phyloP scores from a whole-genome alignment of 2,329 filamentous ascomycete species.

The Tolypocladium inflatum region DNA sequence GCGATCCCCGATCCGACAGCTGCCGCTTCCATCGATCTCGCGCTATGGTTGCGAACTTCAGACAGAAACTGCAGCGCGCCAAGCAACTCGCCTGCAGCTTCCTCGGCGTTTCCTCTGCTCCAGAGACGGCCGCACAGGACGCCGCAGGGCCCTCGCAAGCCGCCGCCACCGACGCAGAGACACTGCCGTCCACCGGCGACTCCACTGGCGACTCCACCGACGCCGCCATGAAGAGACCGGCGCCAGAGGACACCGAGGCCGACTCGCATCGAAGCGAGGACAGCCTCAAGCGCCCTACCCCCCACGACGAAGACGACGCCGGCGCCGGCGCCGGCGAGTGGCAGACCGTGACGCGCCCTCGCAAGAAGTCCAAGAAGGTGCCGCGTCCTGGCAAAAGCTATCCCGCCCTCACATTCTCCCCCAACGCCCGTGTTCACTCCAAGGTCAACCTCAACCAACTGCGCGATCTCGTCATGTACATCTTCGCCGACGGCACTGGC shows the following conservation, averaged over 20 bases:
- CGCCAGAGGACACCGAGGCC: slow-evolving; percentile 6
- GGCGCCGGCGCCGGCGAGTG: slow-evolving; percentile 29
- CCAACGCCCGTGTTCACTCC: slow-evolving; percentile 47
- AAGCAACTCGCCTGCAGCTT: slow-evolving; percentile 8
- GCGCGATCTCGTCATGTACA: slow-evolving; percentile 55
- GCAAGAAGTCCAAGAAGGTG: slow-evolving; percentile 52
- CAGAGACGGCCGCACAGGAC: neutral
- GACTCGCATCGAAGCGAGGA: slow-evolving; percentile 20
- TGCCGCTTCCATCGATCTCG: neutral
- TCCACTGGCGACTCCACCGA: too few relatives aligned
- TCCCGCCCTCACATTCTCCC: slow-evolving; percentile 48
- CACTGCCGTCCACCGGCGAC: neutral
- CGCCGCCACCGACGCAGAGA: neutral
- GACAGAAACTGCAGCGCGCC: slow-evolving; percentile 8
- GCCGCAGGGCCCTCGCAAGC: neutral
- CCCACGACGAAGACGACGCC: slow-evolving; percentile 29
- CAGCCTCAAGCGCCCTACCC: slow-evolving; percentile 39
- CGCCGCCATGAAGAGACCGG: slow-evolving; percentile 7
- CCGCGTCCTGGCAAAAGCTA: slow-evolving; percentile 48
- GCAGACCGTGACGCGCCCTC: slow-evolving; percentile 44
- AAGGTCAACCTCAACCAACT: slow-evolving; percentile 55
- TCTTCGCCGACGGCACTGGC: slow-evolving; percentile 54
- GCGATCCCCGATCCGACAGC: neutral
- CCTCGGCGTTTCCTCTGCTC: slow-evolving; percentile 3
- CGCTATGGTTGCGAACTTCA: slow-evolving; percentile 8